Base-by-base conservation (phyloP, 148 eudicot species). In the Persicaria tinctoria region DNA sequence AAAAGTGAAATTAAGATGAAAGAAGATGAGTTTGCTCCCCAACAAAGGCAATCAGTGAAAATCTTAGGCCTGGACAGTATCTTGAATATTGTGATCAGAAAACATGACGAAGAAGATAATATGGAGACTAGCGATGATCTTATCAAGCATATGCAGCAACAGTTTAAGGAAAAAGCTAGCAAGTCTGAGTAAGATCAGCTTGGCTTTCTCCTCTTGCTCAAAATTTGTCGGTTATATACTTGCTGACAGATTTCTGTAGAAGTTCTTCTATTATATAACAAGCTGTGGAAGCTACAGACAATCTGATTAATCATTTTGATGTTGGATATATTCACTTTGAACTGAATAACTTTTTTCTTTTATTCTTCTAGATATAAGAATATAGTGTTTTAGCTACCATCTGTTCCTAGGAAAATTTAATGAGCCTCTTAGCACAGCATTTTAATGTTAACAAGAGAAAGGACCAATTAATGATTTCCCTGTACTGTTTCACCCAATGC, bases 91-190 rank as follows among this genome's bases (percentile, higher is more conserved):
- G 97, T 93, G 85, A 76, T 91, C 73, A 97, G 97, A 45, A 96
- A 90, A 77, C 84, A 90, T 76, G 89, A 92, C 73, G 99, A 85
- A 76, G 99, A 88, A 50, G 85, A 79, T 79, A 81, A 83, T 73
- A 66, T 93, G 93, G 98, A 84, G 83, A 83, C 91, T 14, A 86
- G 97, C 74, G 99, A 96, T 83, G 94, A 92, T 83, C 88, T 92
- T 73, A 85, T 96, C 83, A 88, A 90, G 81, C 95, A 90, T 84
- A 96, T 96, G 99, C 97, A 96, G 80, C 91, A 92, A 73, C 99
- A 96, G 79, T 96, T 96, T 69, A 92, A 96, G 82, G 97, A 92
- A 84, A 92, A 92, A 84, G 99, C 99, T 81, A 92, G 97, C 80
- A 96, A 92, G 82, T 87, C 97, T 72, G 99, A 96, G 99, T 96